Percentiles rank a stretch among this genome's conserved stretches.
Evolutionary conservation across 306 rosid species (phyloP).

Genomic region (Castanopsis chinensis): DNA sequence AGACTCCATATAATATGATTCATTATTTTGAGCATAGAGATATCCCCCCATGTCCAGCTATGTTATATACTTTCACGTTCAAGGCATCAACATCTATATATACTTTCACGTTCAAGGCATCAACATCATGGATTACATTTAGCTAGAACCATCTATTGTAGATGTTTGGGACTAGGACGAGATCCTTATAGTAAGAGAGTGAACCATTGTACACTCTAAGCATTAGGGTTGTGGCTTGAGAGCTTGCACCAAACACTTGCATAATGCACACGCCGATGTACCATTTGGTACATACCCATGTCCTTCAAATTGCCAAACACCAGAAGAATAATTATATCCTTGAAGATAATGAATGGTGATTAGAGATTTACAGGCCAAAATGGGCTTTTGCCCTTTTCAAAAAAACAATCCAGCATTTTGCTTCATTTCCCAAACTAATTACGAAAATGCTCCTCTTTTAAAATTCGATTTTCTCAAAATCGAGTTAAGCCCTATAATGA

Average conservation of each 20-base stretch:
- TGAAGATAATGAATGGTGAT: neutral
- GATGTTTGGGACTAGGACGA: slow-evolving; percentile 24
- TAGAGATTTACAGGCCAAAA: no score
- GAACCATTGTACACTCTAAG: slow-evolving; percentile 40
- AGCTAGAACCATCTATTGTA: slow-evolving; percentile 34
- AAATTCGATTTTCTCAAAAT: no score
- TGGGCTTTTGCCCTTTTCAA: no score
- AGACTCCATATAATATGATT: slow-evolving; percentile 21
- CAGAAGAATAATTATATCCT: slow-evolving; percentile 43
- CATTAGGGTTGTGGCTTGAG: slow-evolving; percentile 35
- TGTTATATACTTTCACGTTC: slow-evolving; percentile 13
- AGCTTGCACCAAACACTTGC: slow-evolving; percentile 55
- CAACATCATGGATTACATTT: slow-evolving; percentile 50
- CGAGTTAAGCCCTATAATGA: no score
- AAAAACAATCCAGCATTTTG: no score
- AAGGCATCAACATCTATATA: slow-evolving; percentile 31
- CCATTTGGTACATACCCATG: slow-evolving; percentile 38
- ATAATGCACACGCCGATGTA: slow-evolving; percentile 39
- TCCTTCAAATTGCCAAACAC: slow-evolving; percentile 61
- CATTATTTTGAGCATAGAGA: slow-evolving; percentile 18
- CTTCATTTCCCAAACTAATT: no score
- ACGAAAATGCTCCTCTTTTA: no score
- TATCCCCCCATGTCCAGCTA: slow-evolving; percentile 25
- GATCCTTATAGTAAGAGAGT: slow-evolving; percentile 25
- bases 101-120: slow-evolving; percentile 40